phyloP scores from a whole-genome alignment of 2,329 filamentous ascomycete genomes.

The Cladosporium sp. region DNA sequence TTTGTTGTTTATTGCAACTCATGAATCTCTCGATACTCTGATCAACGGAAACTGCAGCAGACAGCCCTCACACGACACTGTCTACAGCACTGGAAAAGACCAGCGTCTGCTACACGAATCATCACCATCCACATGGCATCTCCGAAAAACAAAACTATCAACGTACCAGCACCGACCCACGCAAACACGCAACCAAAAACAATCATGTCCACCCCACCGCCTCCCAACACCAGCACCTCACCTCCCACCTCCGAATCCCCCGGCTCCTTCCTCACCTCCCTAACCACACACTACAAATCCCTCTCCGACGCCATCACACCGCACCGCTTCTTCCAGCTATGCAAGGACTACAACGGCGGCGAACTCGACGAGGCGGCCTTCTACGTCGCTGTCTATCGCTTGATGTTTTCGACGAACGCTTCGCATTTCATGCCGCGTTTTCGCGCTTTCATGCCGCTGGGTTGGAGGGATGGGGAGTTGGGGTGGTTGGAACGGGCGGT shows the following conservation, averaged over 20 bases:
- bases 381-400: constrained; percentile 17
- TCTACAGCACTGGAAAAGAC: no score
- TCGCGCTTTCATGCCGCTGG: constrained; percentile 14
- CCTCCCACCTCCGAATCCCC: neutral
- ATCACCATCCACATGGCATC: no score
- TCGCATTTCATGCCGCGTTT: constrained; percentile 15
- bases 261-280: neutral
- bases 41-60: no score
- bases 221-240: neutral
- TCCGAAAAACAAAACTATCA: no score
- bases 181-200: neutral
- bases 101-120: no score
- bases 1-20: no score
- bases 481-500: constrained; percentile 15
- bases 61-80: no score
- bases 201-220: neutral
- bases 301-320: neutral
- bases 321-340: neutral
- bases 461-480: constrained; percentile 16
- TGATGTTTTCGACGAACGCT: constrained; percentile 14
- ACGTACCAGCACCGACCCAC: neutral
- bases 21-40: no score
- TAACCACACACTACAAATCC: neutral
- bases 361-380: constrained; percentile 15
- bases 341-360: constrained; percentile 15